These are phyloP conservation scores for Microsporum canis DNA, from an alignment of 2,329 filamentous ascomycete genomes.

Conservation along the genomic window DNA sequence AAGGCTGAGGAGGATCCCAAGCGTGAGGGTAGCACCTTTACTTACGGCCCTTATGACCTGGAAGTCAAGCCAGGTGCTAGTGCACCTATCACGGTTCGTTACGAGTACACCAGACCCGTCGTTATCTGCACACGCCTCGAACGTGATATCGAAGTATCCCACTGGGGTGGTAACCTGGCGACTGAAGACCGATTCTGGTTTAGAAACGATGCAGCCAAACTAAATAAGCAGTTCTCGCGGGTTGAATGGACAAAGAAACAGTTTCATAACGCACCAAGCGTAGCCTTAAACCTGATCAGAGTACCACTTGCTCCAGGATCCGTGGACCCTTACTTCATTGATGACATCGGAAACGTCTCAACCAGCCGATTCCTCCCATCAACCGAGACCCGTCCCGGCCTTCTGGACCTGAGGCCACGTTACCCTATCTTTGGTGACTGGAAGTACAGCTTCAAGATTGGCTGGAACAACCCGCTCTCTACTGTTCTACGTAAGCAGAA, in stretches of 20 bases:
- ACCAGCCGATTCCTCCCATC: slow-evolving; percentile 69
- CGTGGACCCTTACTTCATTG: slow-evolving; percentile 82
- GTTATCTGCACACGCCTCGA: slow-evolving; percentile 68
- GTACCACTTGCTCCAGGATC: slow-evolving; percentile 71
- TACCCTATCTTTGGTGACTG: slow-evolving; percentile 96
- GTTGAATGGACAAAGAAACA: slow-evolving; percentile 61
- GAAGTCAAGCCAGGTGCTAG: slow-evolving; percentile 63
- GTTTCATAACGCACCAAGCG: slow-evolving; percentile 66
- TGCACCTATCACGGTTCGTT: slow-evolving; percentile 67
- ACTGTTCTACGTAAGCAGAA: slow-evolving; percentile 58
- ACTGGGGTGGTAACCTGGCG: slow-evolving; percentile 95
- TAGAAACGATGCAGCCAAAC: slow-evolving; percentile 71
- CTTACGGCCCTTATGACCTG: slow-evolving; percentile 74
- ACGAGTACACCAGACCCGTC: slow-evolving; percentile 90
- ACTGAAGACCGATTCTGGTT: slow-evolving; percentile 90
- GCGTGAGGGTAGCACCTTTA: slow-evolving; percentile 74
- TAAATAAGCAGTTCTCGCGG: slow-evolving; percentile 60
- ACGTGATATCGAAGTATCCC: slow-evolving; percentile 86
- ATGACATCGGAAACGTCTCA: slow-evolving; percentile 93
- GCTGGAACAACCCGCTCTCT: slow-evolving; percentile 82
- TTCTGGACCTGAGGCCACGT: slow-evolving; percentile 80
- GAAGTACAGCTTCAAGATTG: slow-evolving; percentile 95
- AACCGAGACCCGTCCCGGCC: slow-evolving; percentile 54
- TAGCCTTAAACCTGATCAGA: slow-evolving; percentile 69
- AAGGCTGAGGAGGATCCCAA: slow-evolving; percentile 57